phyloP scores from a whole-genome alignment of 306 rosid genomes.

The Geum urbanum region DNA sequence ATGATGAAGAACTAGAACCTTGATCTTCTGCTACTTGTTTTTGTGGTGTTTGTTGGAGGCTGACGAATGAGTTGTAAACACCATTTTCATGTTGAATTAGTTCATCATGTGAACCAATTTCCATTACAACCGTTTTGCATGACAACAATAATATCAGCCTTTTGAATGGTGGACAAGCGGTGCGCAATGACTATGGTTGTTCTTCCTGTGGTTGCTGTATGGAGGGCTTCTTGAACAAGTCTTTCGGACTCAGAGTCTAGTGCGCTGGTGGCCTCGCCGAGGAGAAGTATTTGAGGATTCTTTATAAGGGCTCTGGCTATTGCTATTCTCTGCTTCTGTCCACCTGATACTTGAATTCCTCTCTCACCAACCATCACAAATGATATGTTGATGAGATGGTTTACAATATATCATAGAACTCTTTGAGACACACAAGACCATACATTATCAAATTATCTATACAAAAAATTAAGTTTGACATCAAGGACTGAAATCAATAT shows the following conservation, averaged over 20 bases:
- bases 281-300: slow-evolving; percentile 44
- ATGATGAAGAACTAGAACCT: background rate
- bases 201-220: slow-evolving; percentile 37
- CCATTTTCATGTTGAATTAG: slow-evolving; percentile 24
- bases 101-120: slow-evolving; percentile 36
- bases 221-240: slow-evolving; percentile 51
- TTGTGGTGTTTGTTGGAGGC: slow-evolving; percentile 25
- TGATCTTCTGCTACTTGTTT: background rate
- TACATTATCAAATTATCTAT: background rate
- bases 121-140: slow-evolving; percentile 30
- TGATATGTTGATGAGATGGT: too few species aligned
- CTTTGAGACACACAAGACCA: background rate
- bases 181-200: slow-evolving; percentile 60
- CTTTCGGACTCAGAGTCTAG: slow-evolving; percentile 53
- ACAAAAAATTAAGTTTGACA: too few species aligned
- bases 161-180: slow-evolving; percentile 52
- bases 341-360: slow-evolving; percentile 59
- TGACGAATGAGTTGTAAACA: slow-evolving; percentile 28
- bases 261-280: slow-evolving; percentile 75
- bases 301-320: slow-evolving; percentile 58
- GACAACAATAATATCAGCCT: slow-evolving; percentile 40
- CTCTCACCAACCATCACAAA: slow-evolving; percentile 61
- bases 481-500: background rate
- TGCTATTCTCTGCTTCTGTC: slow-evolving; percentile 66
- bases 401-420: too few species aligned